Evolutionary conservation across 345 rosid species (phyloP).

Genomic region (Pelargonium nanum): DNA sequence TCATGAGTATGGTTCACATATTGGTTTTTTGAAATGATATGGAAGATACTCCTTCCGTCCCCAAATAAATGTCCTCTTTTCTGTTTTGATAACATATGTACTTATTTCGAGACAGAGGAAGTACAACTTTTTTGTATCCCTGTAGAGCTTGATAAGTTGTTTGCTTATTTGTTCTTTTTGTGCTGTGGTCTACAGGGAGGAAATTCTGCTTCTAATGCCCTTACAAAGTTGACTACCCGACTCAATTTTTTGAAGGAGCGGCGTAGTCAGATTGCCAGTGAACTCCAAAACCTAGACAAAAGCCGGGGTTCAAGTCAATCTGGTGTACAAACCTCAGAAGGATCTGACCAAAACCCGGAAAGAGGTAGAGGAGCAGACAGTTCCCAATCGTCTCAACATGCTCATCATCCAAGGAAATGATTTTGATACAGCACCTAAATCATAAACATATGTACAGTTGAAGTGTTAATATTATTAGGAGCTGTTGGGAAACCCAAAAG

Average conservation of each 20-base stretch:
- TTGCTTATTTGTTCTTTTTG: background rate
- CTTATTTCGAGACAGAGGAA: no score
- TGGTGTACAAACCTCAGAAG: constrained; percentile 11
- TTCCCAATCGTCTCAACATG: background rate
- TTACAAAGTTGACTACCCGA: constrained; percentile 65
- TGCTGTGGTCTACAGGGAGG: constrained; percentile 33
- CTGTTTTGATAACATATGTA: no score
- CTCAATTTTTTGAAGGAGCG: constrained; percentile 81
- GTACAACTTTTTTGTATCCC: no score
- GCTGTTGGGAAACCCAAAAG: background rate
- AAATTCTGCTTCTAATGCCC: constrained; percentile 42
- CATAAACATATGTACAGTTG: background rate
- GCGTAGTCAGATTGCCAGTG: constrained; percentile 53
- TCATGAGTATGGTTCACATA: no score
- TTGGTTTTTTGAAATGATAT: no score
- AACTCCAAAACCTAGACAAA: constrained; percentile 52
- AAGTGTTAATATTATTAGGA: background rate
- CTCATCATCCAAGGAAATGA: no score
- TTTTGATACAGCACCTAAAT: no score
- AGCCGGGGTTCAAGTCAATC: constrained; percentile 20
- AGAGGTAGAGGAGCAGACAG: background rate
- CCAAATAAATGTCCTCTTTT: no score
- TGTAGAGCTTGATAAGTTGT: background rate
- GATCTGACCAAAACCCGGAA: constrained; percentile 2
- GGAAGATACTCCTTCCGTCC: no score